Percentiles rank a stretch among this genome's conserved stretches.
Evolutionary conservation across 805 yeast species (phyloP).

Genomic region (Candida tibetensis): DNA sequence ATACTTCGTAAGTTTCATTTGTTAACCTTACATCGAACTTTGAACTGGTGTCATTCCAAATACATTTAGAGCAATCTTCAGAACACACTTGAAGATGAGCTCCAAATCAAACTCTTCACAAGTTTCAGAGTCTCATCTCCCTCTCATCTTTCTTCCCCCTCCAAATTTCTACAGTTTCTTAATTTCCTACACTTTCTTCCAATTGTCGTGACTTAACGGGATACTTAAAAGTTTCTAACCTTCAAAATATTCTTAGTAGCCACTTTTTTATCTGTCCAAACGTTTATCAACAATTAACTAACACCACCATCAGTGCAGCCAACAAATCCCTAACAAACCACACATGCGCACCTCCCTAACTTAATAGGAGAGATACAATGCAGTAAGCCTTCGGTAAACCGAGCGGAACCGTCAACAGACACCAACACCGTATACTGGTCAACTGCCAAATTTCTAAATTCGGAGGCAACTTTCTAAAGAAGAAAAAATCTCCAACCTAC

Average conservation of each 20-base stretch:
- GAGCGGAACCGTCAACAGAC: conserved; percentile 15
- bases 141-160: no score
- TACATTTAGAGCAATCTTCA: no score
- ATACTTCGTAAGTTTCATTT: no score
- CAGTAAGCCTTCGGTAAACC: conserved; percentile 19
- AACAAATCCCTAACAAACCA: conserved; percentile 10
- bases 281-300: conserved; percentile 25
- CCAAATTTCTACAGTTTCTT: no score
- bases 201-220: conserved; percentile 47
- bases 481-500: conserved; percentile 11
- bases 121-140: no score
- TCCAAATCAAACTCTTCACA: no score
- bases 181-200: no score
- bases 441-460: conserved; percentile 25
- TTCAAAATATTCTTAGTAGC: conserved; percentile 40
- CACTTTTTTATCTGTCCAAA: conserved; percentile 39
- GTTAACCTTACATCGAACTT: no score
- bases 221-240: conserved; percentile 36
- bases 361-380: conserved; percentile 36
- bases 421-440: conserved; percentile 16
- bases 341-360: conserved; percentile 32
- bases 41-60: no score
- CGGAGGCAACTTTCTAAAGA: conserved; percentile 42
- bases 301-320: conserved; percentile 16
- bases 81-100: no score